phyloP scores from a whole-genome alignment of 208 protist species.

The Angomonas ambiguus region DNA sequence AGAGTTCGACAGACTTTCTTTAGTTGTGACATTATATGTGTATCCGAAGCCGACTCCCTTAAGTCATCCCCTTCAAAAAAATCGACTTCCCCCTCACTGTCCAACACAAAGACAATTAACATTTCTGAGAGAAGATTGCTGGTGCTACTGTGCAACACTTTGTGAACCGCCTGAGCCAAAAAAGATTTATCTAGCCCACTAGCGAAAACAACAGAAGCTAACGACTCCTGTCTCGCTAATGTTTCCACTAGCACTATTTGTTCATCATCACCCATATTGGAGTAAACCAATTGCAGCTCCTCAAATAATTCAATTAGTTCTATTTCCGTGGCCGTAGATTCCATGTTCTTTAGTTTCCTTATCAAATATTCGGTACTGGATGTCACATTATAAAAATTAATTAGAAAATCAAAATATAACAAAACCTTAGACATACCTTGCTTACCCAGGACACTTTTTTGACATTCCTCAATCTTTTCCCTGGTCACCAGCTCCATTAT shows the following conservation, averaged over 20 bases:
- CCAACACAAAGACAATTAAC: background rate
- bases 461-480: too few species aligned
- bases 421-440: background rate
- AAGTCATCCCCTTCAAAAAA: background rate
- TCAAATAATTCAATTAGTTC: background rate
- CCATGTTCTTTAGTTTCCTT: background rate
- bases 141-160: background rate
- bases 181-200: background rate
- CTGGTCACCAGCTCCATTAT: too few species aligned
- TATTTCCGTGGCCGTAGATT: background rate
- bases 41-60: background rate
- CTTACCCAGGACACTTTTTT: background rate
- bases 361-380: background rate
- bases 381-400: background rate
- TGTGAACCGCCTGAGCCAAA: background rate
- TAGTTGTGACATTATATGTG: background rate
- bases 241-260: background rate
- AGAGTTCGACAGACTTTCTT: background rate
- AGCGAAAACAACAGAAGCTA: background rate
- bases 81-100: background rate
- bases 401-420: background rate
- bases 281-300: background rate
- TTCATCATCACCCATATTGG: background rate
- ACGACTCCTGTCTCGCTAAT: background rate
- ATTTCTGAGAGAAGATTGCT: background rate